Percentiles rank a stretch among this genome's conserved stretches.
Evolutionary conservation across 768 basidiomycete species (phyloP).

Genomic region (Russula sp.): DNA sequence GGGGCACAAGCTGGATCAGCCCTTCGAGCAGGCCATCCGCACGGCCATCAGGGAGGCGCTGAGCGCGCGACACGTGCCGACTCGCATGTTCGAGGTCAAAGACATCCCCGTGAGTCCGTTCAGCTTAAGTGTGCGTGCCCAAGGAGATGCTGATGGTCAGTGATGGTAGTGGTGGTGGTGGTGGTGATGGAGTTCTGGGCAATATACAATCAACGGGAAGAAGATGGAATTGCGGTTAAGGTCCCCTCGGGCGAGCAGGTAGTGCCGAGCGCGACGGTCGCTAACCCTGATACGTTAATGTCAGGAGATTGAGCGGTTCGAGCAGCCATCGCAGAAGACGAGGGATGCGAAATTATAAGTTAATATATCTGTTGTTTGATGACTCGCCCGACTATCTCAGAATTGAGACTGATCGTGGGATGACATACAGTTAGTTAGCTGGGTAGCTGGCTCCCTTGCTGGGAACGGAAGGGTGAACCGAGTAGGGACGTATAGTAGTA

Average conservation of each 20-base stretch:
- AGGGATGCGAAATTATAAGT: not conserved
- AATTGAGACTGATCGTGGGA: too few relatives aligned
- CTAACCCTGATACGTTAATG: conserved; percentile 74
- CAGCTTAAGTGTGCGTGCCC: not conserved
- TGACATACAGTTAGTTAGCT: too few relatives aligned
- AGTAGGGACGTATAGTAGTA: too few relatives aligned
- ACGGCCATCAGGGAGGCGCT: conserved; percentile 50
- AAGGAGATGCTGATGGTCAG: not conserved
- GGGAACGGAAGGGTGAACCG: too few relatives aligned
- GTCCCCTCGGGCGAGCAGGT: conserved; percentile 62
- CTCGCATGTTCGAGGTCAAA: conserved; percentile 54
- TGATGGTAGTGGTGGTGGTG: too few relatives aligned
- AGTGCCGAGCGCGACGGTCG: conserved; percentile 68
- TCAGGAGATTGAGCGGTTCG: conserved; percentile 41
- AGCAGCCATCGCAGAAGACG: not conserved
- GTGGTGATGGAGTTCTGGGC: not conserved
- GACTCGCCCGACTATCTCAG: not conserved
- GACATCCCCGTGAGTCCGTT: conserved; percentile 58
- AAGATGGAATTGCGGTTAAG: conserved; percentile 78
- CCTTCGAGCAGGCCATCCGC: conserved; percentile 46
- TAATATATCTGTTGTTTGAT: not conserved
- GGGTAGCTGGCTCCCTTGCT: too few relatives aligned
- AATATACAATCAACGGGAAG: conserved; percentile 76
- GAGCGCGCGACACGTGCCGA: conserved; percentile 71
- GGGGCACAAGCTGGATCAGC: conserved; percentile 40